phyloP scores from a whole-genome alignment of 2,329 filamentous ascomycete genomes.

The Periconia sp. region DNA sequence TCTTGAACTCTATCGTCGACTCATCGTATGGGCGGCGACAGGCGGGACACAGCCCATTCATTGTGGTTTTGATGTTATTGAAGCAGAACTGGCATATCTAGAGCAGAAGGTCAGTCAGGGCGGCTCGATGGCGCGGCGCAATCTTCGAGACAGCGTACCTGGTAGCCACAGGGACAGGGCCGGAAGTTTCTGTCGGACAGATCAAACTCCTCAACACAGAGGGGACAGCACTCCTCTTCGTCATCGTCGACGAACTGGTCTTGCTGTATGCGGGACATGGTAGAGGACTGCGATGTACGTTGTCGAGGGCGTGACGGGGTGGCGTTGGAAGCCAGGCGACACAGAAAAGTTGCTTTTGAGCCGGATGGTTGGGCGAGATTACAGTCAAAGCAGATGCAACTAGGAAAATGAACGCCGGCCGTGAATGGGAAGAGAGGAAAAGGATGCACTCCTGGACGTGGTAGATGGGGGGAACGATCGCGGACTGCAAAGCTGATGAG shows the following conservation, averaged over 20 bases:
- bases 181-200: conserved; percentile 96
- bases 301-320: conserved; percentile 27
- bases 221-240: conserved; percentile 71
- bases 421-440: conserved; percentile 28
- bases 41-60: conserved; percentile 97
- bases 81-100: conserved; percentile 98
- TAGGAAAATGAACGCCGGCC: conserved; percentile 31
- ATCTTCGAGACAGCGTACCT: conserved; percentile 65
- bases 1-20: conserved; percentile 95
- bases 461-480: conserved; percentile 31
- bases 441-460: conserved; percentile 31
- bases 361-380: neutral
- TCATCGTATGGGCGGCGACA: conserved; percentile 96
- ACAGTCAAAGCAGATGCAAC: neutral
- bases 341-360: conserved; percentile 11
- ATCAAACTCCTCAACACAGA: conserved; percentile 99
- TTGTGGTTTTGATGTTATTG: conserved; percentile 98
- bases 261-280: conserved; percentile 57
- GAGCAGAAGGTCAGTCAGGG: conserved; percentile 28
- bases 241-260: conserved; percentile 63
- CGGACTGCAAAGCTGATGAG: conserved; percentile 11
- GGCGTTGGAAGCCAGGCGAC: conserved; percentile 30
- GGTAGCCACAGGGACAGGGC: conserved; percentile 96
- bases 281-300: conserved; percentile 20
- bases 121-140: conserved; percentile 15